These are phyloP conservation scores for Cerioporus squamosus DNA, from an alignment of 1,284 basidiomycete genomes.

Conservation along the genomic window DNA sequence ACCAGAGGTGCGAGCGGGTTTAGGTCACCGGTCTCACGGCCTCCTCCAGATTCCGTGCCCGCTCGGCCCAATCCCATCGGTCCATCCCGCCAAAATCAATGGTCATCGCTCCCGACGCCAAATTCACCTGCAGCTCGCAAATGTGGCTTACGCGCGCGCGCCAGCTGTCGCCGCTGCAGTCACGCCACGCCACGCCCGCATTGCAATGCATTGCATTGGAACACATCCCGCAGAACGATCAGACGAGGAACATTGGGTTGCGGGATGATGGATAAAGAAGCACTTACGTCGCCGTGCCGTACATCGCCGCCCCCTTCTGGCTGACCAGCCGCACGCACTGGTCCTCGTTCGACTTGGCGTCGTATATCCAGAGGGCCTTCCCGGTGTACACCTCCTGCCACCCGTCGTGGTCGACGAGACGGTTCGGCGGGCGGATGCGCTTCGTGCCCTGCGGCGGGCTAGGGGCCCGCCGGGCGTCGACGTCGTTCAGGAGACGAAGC, in stretches of 20 bases:
- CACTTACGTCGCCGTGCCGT: constrained; percentile 76
- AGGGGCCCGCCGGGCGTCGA: constrained; percentile 60
- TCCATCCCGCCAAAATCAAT: constrained; percentile 79
- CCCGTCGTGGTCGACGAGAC: constrained; percentile 63
- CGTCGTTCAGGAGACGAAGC: constrained; percentile 73
- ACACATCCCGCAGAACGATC: background rate
- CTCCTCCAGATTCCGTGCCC: constrained; percentile 64
- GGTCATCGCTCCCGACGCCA: constrained; percentile 63
- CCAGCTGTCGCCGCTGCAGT: constrained; percentile 76
- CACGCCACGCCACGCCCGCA: background rate
- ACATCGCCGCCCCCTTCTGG: constrained; percentile 56
- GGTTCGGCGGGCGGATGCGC: constrained; percentile 52
- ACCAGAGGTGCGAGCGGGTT: background rate
- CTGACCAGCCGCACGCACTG: constrained; percentile 65
- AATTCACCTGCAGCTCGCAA: constrained; percentile 71
- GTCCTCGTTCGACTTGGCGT: constrained; percentile 65
- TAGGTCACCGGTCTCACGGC: constrained; percentile 30
- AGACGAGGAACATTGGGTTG: background rate
- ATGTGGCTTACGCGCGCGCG: constrained; percentile 70
- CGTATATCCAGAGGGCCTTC: constrained; percentile 75
- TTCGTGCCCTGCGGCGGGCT: constrained; percentile 45
- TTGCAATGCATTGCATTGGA: background rate
- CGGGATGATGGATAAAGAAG: background rate
- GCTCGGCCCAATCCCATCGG: constrained; percentile 68
- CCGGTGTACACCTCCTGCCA: constrained; percentile 78